phyloP scores from a whole-genome alignment of 2,329 filamentous ascomycete species.

The Apiospora phragmitis region DNA sequence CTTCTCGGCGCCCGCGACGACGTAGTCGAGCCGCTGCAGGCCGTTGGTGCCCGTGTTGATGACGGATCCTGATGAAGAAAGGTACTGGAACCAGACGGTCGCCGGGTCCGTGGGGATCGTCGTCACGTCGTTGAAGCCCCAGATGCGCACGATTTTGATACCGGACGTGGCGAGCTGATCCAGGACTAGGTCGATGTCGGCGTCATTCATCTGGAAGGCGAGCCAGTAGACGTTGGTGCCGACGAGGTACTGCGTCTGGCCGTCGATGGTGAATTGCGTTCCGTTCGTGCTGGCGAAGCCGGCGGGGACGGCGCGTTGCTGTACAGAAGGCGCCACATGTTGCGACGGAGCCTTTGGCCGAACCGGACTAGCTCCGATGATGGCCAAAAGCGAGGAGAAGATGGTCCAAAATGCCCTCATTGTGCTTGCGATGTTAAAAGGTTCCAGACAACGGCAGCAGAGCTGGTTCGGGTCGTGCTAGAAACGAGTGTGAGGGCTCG shows the following conservation, averaged over 20 bases:
- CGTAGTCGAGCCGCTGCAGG: conserved; percentile 64
- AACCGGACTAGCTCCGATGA: not conserved
- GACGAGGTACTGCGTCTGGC: conserved; percentile 44
- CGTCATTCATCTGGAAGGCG: conserved; percentile 48
- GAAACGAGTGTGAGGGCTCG: not conserved
- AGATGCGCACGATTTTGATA: conserved; percentile 59
- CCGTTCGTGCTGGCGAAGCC: conserved; percentile 26
- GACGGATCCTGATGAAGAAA: conserved; percentile 49
- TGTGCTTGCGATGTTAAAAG: not conserved
- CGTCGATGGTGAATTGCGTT: conserved; percentile 40
- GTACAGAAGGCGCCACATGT: not conserved
- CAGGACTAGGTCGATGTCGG: conserved; percentile 55
- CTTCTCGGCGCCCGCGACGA: conserved; percentile 59
- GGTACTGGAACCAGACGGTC: conserved; percentile 54
- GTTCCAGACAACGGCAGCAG: not conserved
- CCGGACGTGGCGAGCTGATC: conserved; percentile 49
- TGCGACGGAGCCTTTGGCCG: not conserved
- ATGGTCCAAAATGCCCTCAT: not conserved
- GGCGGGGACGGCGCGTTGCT: not conserved
- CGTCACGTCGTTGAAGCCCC: conserved; percentile 64
- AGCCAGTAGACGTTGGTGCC: conserved; percentile 58
- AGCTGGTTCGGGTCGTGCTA: not conserved
- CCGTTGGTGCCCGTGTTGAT: conserved; percentile 66
- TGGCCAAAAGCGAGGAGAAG: not conserved
- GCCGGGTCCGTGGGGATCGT: conserved; percentile 30